Evolutionary conservation across 2,329 filamentous ascomycete genomes (phyloP), one percentile per base, ranked within the genome.

Genomic region (Hypoxylon sp.): DNA sequence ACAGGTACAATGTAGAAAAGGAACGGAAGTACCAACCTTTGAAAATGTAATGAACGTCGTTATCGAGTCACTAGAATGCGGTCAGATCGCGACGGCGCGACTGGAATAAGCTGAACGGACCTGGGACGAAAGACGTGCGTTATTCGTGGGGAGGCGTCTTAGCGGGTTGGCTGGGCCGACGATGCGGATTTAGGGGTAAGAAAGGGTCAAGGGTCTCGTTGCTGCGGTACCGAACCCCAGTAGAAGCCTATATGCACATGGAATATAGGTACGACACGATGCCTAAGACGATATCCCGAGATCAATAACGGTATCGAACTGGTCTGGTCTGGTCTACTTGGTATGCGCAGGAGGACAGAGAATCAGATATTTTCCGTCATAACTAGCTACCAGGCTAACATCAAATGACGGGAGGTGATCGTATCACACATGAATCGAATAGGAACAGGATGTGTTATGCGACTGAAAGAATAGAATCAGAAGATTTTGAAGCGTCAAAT

Each of bases 41-140:
- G 45, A 51, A 48, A 55, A 58, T 41, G 51, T 56, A 63, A 56
- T 47, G 60, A 60, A 41, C 43, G 54, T 50, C n/a, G n/a, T n/a
- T n/a, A n/a, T n/a, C 24, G 51, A 56, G 48, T 50, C 47, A 47
- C 56, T 48, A 49, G 35, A 55, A 48, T 15, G 47, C 49, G 54
- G 51, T 47, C 54, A 55, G 51, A 59, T 59, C 58, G 52, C 58
- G 52, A 62, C 59, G 37, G 35, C 42, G 51, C 41, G 45, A 54
- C 37, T 50, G 48, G 47, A 60, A n/a, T n/a, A n/a, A n/a, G n/a
- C n/a, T n/a, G n/a, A n/a, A 56, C 27, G 56, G 58, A 61, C 58
- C 60, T 63, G 54, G 46, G 55, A 31, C 58, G 40, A 41, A 54
- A 59, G 48, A 62, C 35, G 55, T 55, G 51, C 52, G 59, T 31